Evolutionary conservation across 805 yeast species (phyloP), one percentile per base, ranked within the genome.

Genomic region (Spathaspora arborariae): DNA sequence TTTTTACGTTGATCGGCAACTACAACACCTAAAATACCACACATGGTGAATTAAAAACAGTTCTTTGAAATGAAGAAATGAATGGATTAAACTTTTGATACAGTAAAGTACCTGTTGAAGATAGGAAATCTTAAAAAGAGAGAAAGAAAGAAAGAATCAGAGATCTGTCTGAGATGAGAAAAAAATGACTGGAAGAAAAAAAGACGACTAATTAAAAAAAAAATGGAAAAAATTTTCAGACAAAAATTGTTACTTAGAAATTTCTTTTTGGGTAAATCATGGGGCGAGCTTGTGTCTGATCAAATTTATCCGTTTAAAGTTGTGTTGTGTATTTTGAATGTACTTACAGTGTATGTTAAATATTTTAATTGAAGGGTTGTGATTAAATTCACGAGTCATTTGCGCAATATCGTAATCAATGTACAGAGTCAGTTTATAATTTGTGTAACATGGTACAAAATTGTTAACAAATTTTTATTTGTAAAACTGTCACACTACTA

Each of bases 21-120:
- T 38, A 89, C 85, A 45, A 92, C 77, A 48, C 96, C 99, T 57
- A 92, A 71, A 52, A 94, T 84, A 57, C 99, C 99, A 81, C 99
- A 94, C 99, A 92, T 94, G 4, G 10, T 34, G 30, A 39, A 36
- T 9, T 5, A 35, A 5, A 35, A 6, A 18, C 22, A 9, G 39
- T 9, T 36, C 5, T 37, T 20, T 16, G 18, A 18, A 20, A 37
- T 15, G 20, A 15, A 20, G 7, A 37, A 20, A n/a, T 15, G 33
- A 39, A 24, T 20, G 30, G 19, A 22, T 3, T 20, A 16, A 20
- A 20, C 9, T 9, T 39, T 13, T n/a, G 35, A 30, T 30, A 24
- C 27, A 24, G 35, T 13, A 6, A 30, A 10, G 35, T 30, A 30
- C 26, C 11, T 15, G 41, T 10, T 24, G 42, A 40, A 40, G 35